These are phyloP conservation scores for Elaeis oleifera DNA, from an alignment of 202 grass and related monocot genomes.

Conservation along the genomic window DNA sequence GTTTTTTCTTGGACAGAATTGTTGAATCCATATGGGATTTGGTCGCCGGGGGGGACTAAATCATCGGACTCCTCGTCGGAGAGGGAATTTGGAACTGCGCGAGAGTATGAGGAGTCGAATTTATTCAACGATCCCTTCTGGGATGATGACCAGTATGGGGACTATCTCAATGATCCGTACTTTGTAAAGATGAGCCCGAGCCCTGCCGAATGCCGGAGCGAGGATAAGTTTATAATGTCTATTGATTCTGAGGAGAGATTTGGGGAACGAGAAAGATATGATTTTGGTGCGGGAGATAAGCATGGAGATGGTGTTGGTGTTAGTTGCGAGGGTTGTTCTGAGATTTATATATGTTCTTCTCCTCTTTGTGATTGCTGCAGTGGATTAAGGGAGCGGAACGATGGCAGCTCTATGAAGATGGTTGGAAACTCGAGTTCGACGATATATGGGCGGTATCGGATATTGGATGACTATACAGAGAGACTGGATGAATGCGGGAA, in stretches of 20 bases:
- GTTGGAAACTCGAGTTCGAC: conserved; percentile 40
- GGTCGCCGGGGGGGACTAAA: conserved; percentile 44
- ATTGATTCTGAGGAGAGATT: conserved; percentile 25
- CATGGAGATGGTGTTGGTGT: conserved; percentile 29
- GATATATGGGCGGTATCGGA: conserved; percentile 78
- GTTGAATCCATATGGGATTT: conserved; percentile 67
- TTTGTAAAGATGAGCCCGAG: conserved; percentile 23
- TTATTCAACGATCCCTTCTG: conserved; percentile 83
- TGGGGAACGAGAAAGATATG: conserved; percentile 13
- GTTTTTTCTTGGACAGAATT: conserved; percentile 28
- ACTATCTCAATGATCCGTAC: conserved; percentile 25
- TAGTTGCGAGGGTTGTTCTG: conserved; percentile 43
- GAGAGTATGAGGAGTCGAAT: conserved; percentile 56
- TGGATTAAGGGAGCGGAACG: conserved; percentile 23
- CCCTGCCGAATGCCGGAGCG: conserved; percentile 28
- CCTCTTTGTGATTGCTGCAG: conserved; percentile 70
- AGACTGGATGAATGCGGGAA: conserved; percentile 54
- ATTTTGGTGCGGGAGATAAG: conserved; percentile 15
- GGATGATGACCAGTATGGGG: conserved; percentile 50
- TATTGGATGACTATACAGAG: conserved; percentile 89
- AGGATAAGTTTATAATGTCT: conserved; percentile 74
- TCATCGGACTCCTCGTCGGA: conserved; percentile 62
- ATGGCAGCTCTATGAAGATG: conserved; percentile 11
- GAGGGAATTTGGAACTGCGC: conserved; percentile 70
- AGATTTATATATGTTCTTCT: conserved; percentile 59